Base-by-base conservation (phyloP, 2,329 filamentous ascomycete genomes). In the Blastomyces parvus region DNA sequence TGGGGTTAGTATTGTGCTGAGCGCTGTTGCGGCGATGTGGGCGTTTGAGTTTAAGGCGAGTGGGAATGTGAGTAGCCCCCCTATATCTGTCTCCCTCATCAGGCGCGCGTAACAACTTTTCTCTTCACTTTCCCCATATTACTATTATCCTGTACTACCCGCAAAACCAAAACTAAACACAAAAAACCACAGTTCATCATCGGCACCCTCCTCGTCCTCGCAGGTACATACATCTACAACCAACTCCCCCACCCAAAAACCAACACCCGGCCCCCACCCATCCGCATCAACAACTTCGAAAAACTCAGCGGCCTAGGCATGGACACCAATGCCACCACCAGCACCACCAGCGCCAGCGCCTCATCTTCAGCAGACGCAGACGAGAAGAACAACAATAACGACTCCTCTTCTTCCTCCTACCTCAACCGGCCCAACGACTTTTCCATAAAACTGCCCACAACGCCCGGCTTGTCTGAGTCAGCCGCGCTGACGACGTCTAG, bases 1-100 rank as follows among this genome's bases (percentile, higher is more conserved):
- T 5, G 94, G 90, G 70, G 90, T 96, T 66, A 96, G 91, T 71
- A 95, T 97, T 66, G 81, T 97, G 63, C 79, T 97, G 59, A 95
- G 90, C 73, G 91, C 92, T 67, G 68, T 97, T 17, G 89, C 90
- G 61, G 96, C 91, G 72, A 83, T 96, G 1, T 87, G 86, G 76
- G 88, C 96, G 67, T 96, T 97, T 73, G 83, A 92, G 59, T 90
- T 96, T 68, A 77, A 85, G 58, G 83, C 94, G 53, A 89, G 88
- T 0, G 71, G 81, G 33, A 84, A 86, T 67, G 91, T 95, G 83
- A 78, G 88, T 81, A 22, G 30, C 63, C 14, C 14, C 19, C 19
- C 25, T 36, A 11, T 36, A 36, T 36, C 33, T 36, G 11, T 36
- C 33, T 36, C 33, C 33, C 8, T 36, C 1, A 36, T 11, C 8